Evolutionary conservation across 1,139 yeast genomes (phyloP).

Genomic region (Tardiomyces depauwii): DNA sequence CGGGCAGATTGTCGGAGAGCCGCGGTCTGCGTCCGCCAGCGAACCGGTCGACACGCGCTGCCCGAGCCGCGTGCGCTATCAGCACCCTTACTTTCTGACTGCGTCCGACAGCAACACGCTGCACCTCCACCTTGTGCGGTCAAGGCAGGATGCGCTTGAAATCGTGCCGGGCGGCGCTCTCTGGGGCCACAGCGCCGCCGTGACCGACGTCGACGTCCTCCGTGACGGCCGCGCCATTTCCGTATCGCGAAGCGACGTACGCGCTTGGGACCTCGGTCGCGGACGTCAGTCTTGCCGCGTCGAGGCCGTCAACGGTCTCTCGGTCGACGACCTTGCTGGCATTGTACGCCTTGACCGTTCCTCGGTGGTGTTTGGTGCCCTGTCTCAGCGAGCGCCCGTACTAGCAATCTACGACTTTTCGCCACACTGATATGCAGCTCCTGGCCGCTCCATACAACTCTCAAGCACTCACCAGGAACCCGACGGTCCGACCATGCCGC

Average conservation of each 20-base stretch:
- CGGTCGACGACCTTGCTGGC: background rate
- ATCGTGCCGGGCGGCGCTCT: background rate
- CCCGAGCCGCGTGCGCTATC: background rate
- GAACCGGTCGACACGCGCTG: background rate
- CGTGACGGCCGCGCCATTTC: background rate
- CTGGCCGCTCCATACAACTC: no score
- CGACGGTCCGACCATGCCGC: no score
- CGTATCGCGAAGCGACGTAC: background rate
- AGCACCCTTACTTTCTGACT: background rate
- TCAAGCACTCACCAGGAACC: no score
- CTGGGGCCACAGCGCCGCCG: background rate
- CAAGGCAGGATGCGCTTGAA: background rate
- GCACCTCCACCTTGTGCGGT: background rate
- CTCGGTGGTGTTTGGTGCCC: background rate
- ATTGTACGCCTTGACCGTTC: background rate
- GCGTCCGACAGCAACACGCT: background rate
- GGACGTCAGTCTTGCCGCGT: background rate
- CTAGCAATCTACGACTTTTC: background rate
- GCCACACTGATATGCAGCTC: no score
- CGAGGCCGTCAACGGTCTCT: background rate
- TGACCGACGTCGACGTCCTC: background rate
- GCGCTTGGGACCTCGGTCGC: background rate
- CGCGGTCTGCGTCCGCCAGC: background rate
- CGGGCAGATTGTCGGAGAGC: background rate
- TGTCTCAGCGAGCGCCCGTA: background rate